Conservation (phyloP, 2,329 filamentous ascomycete genomes). For the Lasiodiplodia sp. region DNA sequence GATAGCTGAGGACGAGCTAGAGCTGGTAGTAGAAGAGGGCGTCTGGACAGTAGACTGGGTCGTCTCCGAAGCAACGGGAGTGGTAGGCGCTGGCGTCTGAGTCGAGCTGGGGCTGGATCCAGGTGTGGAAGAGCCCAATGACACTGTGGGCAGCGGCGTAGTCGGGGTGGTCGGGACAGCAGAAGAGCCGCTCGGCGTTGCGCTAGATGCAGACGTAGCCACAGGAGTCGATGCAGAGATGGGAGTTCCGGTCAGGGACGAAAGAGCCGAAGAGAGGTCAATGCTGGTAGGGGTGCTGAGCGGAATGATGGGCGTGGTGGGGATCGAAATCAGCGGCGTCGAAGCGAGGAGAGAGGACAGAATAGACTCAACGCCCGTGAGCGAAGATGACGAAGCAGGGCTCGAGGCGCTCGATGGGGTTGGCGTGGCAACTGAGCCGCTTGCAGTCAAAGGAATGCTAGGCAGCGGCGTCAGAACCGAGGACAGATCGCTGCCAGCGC, state of each 20-base stretch:
- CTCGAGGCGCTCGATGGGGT: slow-evolving; percentile 9
- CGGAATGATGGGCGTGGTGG: slow-evolving; percentile 29
- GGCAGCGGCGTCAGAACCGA: slow-evolving; percentile 16
- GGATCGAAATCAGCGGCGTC: slow-evolving; percentile 24
- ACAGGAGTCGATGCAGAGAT: slow-evolving; percentile 14
- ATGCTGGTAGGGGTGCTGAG: slow-evolving; percentile 24
- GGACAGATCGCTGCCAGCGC: slow-evolving; percentile 15
- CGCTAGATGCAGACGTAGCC: slow-evolving; percentile 12
- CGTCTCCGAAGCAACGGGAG: slow-evolving; percentile 6
- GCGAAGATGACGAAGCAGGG: slow-evolving; percentile 7
- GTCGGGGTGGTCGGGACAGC: slow-evolving; percentile 15
- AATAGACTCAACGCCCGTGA: slow-evolving; percentile 6
- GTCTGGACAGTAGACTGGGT: slow-evolving; percentile 11
- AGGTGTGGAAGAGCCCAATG: slow-evolving; percentile 1
- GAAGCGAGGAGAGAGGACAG: slow-evolving; percentile 26
- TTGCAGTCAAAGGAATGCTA: neutral
- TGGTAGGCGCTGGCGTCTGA: slow-evolving; percentile 1
- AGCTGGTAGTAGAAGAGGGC: slow-evolving; percentile 13
- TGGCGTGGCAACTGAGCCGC: neutral
- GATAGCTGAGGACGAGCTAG: slow-evolving; percentile 20
- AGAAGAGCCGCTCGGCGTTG: slow-evolving; percentile 6
- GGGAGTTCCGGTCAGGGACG: slow-evolving; percentile 14
- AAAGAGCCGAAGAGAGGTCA: slow-evolving; percentile 23
- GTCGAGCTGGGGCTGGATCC: slow-evolving; percentile 2
- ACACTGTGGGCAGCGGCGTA: slow-evolving; percentile 13